Conservation (phyloP, 2,329 filamentous ascomycete genomes). For the Diaporthe batatas region DNA sequence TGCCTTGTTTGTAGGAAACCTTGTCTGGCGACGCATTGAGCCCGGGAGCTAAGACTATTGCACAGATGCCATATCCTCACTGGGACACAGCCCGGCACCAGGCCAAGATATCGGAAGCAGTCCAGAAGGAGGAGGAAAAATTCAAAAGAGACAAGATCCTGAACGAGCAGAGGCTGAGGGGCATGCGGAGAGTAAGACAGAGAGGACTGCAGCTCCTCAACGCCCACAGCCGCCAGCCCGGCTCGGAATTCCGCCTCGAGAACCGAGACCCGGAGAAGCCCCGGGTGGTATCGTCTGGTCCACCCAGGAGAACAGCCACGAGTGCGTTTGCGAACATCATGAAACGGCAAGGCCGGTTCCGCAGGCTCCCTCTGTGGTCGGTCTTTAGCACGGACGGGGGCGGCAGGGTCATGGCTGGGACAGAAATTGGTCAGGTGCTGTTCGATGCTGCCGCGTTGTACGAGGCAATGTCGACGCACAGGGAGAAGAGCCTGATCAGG, state of each 20-base stretch:
- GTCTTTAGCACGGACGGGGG: constrained; percentile 34
- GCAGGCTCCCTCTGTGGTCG: constrained; percentile 19
- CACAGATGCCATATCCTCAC: constrained; percentile 57
- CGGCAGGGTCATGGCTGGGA: constrained; percentile 35
- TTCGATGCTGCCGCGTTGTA: constrained; percentile 52
- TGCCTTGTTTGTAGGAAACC: constrained; percentile 34
- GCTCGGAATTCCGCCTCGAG: constrained; percentile 39
- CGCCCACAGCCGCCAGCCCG: constrained; percentile 38
- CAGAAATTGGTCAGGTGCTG: constrained; percentile 48
- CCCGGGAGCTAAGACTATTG: neutral
- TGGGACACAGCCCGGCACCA: constrained; percentile 53
- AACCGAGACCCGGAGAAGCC: constrained; percentile 12
- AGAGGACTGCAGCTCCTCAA: constrained; percentile 38
- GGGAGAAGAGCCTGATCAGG: constrained; percentile 52
- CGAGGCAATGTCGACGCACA: constrained; percentile 53
- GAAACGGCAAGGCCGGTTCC: constrained; percentile 39
- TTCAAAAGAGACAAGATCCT: constrained; percentile 35
- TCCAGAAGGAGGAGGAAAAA: constrained; percentile 38
- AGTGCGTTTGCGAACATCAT: constrained; percentile 41
- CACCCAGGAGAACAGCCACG: constrained; percentile 33
- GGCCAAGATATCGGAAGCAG: constrained; percentile 31
- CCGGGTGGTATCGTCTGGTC: neutral
- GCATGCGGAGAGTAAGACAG: constrained; percentile 38
- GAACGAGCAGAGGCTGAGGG: constrained; percentile 26
- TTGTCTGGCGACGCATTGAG: accelerated